Evolutionary conservation across 176 grass and related monocot species (phyloP).

Genomic region (Hordeum marinum): DNA sequence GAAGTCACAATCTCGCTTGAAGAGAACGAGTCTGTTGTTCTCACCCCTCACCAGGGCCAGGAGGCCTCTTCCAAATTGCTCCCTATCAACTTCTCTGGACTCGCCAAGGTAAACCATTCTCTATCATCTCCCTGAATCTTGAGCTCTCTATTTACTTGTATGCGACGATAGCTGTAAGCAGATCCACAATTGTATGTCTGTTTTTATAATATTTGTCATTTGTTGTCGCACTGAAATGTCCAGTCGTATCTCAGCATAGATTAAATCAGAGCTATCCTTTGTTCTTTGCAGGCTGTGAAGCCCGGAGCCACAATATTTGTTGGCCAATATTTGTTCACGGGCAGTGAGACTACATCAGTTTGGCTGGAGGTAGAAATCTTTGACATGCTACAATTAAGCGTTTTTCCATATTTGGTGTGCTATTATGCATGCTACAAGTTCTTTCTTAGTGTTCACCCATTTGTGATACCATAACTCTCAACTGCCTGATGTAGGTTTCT

Average conservation of each 20-base stretch:
- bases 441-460: neutral
- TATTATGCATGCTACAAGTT: neutral
- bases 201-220: neutral
- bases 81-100: conserved; percentile 88
- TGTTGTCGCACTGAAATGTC: neutral
- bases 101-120: conserved; percentile 46
- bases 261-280: neutral
- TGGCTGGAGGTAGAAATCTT: conserved; percentile 76
- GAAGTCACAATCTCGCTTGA: conserved; percentile 82
- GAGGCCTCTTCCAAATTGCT: conserved; percentile 70
- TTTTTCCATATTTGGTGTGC: neutral
- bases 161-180: neutral
- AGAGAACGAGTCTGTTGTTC: conserved; percentile 63
- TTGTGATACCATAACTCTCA: conserved; percentile 1
- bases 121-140: neutral
- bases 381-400: neutral
- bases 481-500: conserved; percentile 60
- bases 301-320: conserved; percentile 94
- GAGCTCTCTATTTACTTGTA: conserved; percentile 14
- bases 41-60: conserved; percentile 71
- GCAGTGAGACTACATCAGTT: conserved; percentile 96
- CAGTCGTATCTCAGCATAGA: neutral
- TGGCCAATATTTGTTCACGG: conserved; percentile 98
- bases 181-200: neutral
- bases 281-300: conserved; percentile 61